Evolutionary conservation across 1,284 basidiomycete genomes (phyloP), one percentile per base, ranked within the genome.

Genomic region (Testicularia cyperi): DNA sequence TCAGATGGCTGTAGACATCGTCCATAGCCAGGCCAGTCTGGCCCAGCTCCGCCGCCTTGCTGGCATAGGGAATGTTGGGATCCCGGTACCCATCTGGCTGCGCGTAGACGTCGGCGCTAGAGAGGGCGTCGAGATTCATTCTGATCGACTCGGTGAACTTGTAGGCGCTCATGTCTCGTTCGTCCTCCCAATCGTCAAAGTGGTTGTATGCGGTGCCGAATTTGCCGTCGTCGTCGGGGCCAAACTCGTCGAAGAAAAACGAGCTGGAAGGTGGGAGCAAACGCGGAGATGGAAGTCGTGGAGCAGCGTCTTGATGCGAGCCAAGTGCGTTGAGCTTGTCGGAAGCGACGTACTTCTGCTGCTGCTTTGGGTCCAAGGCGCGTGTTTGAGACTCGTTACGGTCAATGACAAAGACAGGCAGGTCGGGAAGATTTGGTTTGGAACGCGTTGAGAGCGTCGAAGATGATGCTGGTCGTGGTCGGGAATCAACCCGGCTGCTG

Each of bases 1-100:
- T 47, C 4, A 58, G 30, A 14, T 53, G 34, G 1, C 49, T 44
- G 19, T 60, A 60, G 12, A 32, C 39, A 19, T 35, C 44, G 9
- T 52, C 25, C 13, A 52, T 35, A 21, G 25, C 38, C 5, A 6
- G 3, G 5, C 31, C 7, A 12, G 47, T 29, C 9, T 44, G 24
- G 2, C 27, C 3, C 7, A 41, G 38, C 15, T 44, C 30, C 13
- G 33, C 37, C 10, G 29, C 23, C 56, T 60, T 60, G 25, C 18
- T 33, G 9, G 18, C 34, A 14, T 38, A 44, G 15, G 30, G 31
- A 6, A 29, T 19, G 26, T 53, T 53, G 23, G 42, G 49, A 33
- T 60, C 49, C 35, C 31, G 28, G 32, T 60, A 53, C 13, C 56
- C 45, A 4, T 45, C 41, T 14, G 9, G 9, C 13, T 8, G 29